Base-by-base conservation (phyloP, 768 basidiomycete species). In the Rhizopogon vulgaris region DNA sequence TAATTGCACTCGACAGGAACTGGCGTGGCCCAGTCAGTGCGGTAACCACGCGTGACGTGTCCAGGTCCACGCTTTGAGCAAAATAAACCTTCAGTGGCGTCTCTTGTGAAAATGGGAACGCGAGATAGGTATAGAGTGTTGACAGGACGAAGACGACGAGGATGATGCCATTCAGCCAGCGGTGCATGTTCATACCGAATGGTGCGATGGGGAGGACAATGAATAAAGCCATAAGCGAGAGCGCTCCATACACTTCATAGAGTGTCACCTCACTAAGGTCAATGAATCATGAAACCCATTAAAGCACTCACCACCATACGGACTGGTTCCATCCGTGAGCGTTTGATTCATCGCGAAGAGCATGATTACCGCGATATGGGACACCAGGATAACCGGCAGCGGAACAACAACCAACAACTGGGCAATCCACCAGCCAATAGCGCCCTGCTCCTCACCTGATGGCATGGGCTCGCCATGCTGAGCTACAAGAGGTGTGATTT, bases 21-120 rank as follows among this genome's bases (percentile, higher is more conserved):
- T 69, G 61, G 7, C 65, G 52, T 8, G 78, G 67, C 3, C 79
- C 78, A 0, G 71, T 74, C 4, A 85, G 61, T 10, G 66, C 60
- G 1, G 83, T 80, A 1, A 67, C 68, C 0, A 70, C 69, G 11
- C 63, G 68, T 2, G 60, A 60, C 7, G 66, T 52, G 28, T 60
- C 57, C 37, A 88, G 65, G 43, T 76, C 69, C 6, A 88, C 69
- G 1, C 62, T 71, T 61, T 90, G 89, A 45, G 75, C 74, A 73
- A 90, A 91, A 66, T 74, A 87, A 1, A 89, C 67, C 56, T 87
- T 89, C 60, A 90, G 68, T 0, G 87, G 87, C 4, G 77, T 64
- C 18, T 76, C 64, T 38, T 72, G 66, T 14, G 78, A 77, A 71
- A 91, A 90, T 0, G 88, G 88, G 68, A 82, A 82, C 6, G 64